phyloP scores from a whole-genome alignment of 1,284 basidiomycete species.

The Tremellales sp. region DNA sequence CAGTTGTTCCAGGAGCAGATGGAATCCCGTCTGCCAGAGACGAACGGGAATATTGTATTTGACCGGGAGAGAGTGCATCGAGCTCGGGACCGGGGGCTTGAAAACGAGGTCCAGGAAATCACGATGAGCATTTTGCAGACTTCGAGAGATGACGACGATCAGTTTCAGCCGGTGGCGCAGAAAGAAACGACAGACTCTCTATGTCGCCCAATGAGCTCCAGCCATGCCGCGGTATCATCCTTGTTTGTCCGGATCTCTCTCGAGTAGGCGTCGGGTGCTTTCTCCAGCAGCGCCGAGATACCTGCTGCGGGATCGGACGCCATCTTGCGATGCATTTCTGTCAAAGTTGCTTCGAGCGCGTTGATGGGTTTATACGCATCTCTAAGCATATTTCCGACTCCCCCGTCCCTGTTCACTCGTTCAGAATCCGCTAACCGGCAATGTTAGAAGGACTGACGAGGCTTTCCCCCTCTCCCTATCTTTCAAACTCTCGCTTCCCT shows the following conservation, averaged over 20 bases:
- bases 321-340: slow-evolving; percentile 47
- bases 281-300: slow-evolving; percentile 28
- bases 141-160: slow-evolving; percentile 38
- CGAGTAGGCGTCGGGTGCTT: slow-evolving; percentile 12
- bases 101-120: slow-evolving; percentile 81
- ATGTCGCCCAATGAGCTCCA: slow-evolving; percentile 46
- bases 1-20: slow-evolving; percentile 83
- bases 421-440: too few relatives aligned
- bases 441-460: slow-evolving; percentile 35
- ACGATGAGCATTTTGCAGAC: slow-evolving; percentile 83
- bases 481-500: slow-evolving; percentile 50
- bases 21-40: slow-evolving; percentile 87
- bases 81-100: slow-evolving; percentile 79
- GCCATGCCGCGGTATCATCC: slow-evolving; percentile 41
- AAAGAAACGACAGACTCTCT: slow-evolving; percentile 33
- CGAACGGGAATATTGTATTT: slow-evolving; percentile 94
- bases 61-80: slow-evolving; percentile 78
- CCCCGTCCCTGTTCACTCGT: slow-evolving; percentile 38
- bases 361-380: slow-evolving; percentile 48
- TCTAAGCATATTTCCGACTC: slow-evolving; percentile 45
- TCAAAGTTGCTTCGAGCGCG: slow-evolving; percentile 45
- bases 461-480: slow-evolving; percentile 45
- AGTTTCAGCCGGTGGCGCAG: not conserved
- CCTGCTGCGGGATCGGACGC: slow-evolving; percentile 42
- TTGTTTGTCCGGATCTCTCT: slow-evolving; percentile 10